phyloP scores from a whole-genome alignment of 2,329 filamentous ascomycete species.

The Colletotrichum tropicicola region DNA sequence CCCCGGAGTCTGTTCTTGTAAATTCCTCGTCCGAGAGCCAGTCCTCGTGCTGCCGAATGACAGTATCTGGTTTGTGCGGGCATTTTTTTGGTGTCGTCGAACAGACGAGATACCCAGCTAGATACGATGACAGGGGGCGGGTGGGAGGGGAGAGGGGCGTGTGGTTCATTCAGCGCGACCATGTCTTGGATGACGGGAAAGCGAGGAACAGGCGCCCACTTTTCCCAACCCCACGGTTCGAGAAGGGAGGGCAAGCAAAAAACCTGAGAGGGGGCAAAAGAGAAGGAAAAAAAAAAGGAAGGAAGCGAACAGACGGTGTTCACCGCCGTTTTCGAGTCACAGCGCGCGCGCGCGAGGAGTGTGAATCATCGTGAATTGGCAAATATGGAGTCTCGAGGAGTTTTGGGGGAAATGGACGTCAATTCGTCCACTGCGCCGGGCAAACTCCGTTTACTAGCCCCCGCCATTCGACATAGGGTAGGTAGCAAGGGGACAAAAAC shows the following conservation, averaged over 20 bases:
- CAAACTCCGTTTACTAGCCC: background rate
- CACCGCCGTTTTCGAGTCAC: constrained; percentile 30
- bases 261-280: background rate
- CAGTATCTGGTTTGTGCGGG: background rate
- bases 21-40: background rate
- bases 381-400: background rate
- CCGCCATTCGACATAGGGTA: background rate
- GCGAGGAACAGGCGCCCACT: background rate
- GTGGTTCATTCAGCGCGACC: background rate
- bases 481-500: background rate
- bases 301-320: background rate
- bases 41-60: background rate
- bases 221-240: constrained; percentile 13
- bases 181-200: constrained; percentile 22
- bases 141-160: background rate
- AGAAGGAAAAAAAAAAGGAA: background rate
- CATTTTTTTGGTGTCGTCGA: background rate
- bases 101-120: background rate
- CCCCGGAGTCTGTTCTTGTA: background rate
- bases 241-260: background rate
- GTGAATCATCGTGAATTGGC: constrained; percentile 28
- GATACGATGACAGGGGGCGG: background rate
- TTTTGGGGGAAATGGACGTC: background rate
- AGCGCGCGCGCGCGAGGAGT: background rate
- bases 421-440: background rate